These are phyloP conservation scores for Wickerhamiella allomyrinae DNA, from an alignment of 805 yeast genomes.

Conservation along the genomic window DNA sequence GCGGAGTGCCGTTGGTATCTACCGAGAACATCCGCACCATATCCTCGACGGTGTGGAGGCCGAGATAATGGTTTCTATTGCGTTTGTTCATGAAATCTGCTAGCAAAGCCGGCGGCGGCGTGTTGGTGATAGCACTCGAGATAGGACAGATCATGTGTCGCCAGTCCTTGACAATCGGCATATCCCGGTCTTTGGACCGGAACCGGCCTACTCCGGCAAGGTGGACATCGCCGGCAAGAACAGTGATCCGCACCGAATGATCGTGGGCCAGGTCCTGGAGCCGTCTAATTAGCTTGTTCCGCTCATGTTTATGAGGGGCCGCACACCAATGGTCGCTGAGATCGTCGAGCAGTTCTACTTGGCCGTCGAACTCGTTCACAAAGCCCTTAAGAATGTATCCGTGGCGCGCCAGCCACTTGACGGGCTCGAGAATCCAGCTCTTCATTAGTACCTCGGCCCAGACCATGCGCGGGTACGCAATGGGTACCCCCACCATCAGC, in stretches of 20 bases:
- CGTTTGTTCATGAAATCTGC: conserved; percentile 58
- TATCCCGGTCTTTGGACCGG: conserved; percentile 33
- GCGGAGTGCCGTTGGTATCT: conserved; percentile 40
- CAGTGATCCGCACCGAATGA: conserved; percentile 60
- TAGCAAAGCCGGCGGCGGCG: conserved; percentile 87
- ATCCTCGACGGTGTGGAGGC: conserved; percentile 57
- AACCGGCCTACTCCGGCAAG: conserved; percentile 72
- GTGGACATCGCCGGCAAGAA: conserved; percentile 89
- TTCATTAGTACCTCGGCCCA: conserved; percentile 72
- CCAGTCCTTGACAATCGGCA: conserved; percentile 55
- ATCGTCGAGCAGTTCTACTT: conserved; percentile 82
- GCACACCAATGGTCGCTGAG: conserved; percentile 97
- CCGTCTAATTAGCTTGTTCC: conserved; percentile 51
- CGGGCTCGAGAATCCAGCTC: conserved; percentile 40
- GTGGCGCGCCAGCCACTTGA: conserved; percentile 35
- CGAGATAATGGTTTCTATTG: conserved; percentile 54
- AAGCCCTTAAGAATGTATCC: conserved; percentile 47
- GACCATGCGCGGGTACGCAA: conserved; percentile 84
- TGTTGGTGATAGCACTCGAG: conserved; percentile 79
- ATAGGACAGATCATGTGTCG: conserved; percentile 69
- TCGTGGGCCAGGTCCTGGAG: conserved; percentile 53
- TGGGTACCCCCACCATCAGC: conserved; percentile 85
- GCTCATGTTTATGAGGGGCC: conserved; percentile 66
- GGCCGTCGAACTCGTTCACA: conserved; percentile 85
- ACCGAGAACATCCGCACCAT: conserved; percentile 53